Percentiles rank a stretch among this genome's conserved stretches.
These are phyloP conservation scores for Staphylotrichum tortipilum DNA, from an alignment of 495 filamentous ascomycete species.

Conservation along the genomic window DNA sequence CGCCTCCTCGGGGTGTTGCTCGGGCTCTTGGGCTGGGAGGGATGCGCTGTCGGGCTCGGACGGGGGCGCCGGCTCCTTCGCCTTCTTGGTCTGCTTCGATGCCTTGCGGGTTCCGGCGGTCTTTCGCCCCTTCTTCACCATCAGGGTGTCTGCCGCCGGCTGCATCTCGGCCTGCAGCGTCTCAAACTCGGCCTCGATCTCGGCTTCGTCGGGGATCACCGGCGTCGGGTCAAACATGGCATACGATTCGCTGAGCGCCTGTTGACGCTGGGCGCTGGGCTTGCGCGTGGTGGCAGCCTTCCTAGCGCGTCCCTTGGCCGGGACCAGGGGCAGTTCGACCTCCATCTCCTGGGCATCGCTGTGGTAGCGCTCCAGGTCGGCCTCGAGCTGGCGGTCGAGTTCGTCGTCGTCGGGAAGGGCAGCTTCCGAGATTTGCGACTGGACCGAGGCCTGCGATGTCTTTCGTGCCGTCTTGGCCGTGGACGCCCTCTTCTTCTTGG, in stretches of 20 bases:
- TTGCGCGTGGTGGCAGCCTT: conserved; percentile 23
- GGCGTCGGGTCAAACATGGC: conserved; percentile 39
- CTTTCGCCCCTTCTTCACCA: conserved; percentile 39
- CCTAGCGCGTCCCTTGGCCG: conserved; percentile 32
- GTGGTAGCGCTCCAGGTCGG: conserved; percentile 53
- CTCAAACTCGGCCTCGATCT: conserved; percentile 37
- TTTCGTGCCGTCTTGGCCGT: conserved; percentile 43
- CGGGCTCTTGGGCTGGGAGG: conserved; percentile 9
- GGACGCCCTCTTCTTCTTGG: conserved; percentile 26
- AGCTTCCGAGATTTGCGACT: conserved; percentile 29
- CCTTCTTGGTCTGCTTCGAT: conserved; percentile 40
- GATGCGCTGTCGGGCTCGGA: too few relatives aligned
- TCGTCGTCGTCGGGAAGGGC: conserved; percentile 51
- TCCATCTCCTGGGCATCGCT: conserved; percentile 46
- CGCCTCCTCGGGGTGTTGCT: conserved; percentile 21
- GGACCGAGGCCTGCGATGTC: conserved; percentile 43
- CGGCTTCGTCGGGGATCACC: conserved; percentile 36
- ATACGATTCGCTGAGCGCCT: conserved; percentile 22
- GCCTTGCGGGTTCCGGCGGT: conserved; percentile 33
- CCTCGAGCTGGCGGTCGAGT: conserved; percentile 58
- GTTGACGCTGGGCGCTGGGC: conserved; percentile 30
- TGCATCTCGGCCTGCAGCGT: conserved; percentile 39
- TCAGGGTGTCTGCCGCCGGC: conserved; percentile 18
- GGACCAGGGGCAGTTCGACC: conserved; percentile 20
- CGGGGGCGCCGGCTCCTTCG: conserved; percentile 22